Conservation (phyloP, 2,329 filamentous ascomycete species). For the Aureobasidium sp. region DNA sequence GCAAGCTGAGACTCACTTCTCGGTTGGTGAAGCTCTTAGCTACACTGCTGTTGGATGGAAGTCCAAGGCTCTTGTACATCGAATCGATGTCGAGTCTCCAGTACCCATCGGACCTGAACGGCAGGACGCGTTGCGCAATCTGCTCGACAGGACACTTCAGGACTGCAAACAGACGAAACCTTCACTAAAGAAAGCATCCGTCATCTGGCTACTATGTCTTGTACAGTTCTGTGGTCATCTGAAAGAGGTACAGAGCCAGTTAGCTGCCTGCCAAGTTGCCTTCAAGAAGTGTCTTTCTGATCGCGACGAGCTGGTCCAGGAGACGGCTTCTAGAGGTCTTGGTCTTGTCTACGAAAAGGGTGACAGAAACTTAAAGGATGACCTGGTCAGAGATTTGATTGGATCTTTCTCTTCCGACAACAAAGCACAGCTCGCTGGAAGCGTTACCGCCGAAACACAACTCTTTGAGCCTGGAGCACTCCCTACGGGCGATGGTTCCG, state of each 20-base stretch:
- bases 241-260: slow-evolving; percentile 61
- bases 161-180: slow-evolving; percentile 83
- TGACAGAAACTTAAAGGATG: slow-evolving; percentile 68
- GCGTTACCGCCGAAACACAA: slow-evolving; percentile 84
- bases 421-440: slow-evolving; percentile 60
- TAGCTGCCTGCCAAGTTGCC: slow-evolving; percentile 74
- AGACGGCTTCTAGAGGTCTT: slow-evolving; percentile 84
- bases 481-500: slow-evolving; percentile 81
- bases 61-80: slow-evolving; percentile 68
- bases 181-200: slow-evolving; percentile 80
- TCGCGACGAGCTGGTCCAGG: slow-evolving; percentile 88
- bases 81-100: slow-evolving; percentile 63
- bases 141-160: slow-evolving; percentile 65
- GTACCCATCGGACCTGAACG: slow-evolving; percentile 37
- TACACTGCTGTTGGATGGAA: slow-evolving; percentile 74
- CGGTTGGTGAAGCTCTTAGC: slow-evolving; percentile 80
- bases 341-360: slow-evolving; percentile 93
- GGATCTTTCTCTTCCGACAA: slow-evolving; percentile 74
- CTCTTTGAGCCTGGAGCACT: slow-evolving; percentile 86
- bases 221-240: slow-evolving; percentile 84
- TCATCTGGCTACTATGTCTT: slow-evolving; percentile 89
- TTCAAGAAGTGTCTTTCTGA: slow-evolving; percentile 85
- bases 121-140: slow-evolving; percentile 40
- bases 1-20: slow-evolving; percentile 81
- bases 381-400: slow-evolving; percentile 80